Percentiles rank a stretch among this genome's conserved stretches.
Evolutionary conservation across 768 basidiomycete genomes (phyloP).

Genomic region (Hygrophorus russula): DNA sequence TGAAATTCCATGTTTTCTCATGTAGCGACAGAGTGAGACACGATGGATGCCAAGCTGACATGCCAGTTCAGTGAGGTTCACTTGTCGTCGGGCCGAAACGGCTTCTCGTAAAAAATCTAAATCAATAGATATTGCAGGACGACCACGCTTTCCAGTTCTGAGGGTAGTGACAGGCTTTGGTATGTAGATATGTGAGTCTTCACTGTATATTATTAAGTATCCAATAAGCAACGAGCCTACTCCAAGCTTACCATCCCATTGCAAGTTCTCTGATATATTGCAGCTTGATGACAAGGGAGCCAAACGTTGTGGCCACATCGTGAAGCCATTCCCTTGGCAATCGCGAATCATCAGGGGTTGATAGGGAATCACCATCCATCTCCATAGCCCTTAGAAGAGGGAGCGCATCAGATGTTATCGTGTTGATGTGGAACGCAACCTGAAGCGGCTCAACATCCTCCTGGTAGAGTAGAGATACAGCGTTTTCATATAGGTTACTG

Average conservation of each 20-base stretch:
- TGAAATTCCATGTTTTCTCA: background rate
- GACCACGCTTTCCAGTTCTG: background rate
- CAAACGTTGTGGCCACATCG: no score
- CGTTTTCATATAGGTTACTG: background rate
- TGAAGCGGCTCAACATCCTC: slow-evolving; percentile 2
- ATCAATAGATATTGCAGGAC: background rate
- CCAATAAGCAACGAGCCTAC: no score
- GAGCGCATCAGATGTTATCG: background rate
- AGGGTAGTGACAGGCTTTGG: background rate
- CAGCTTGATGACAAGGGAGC: no score
- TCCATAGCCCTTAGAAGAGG: background rate
- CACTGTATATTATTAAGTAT: no score
- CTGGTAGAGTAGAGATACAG: background rate
- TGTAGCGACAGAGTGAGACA: background rate
- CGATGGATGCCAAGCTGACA: slow-evolving; percentile 1
- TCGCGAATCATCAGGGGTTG: background rate
- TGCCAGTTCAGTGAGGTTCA: slow-evolving; percentile 1
- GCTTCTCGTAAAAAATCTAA: background rate
- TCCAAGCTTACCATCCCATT: no score
- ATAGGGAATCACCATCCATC: background rate
- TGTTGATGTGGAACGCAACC: background rate
- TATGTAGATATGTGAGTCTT: background rate
- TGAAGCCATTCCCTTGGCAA: background rate
- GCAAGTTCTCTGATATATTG: no score
- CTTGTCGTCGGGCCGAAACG: background rate